Evolutionary conservation across 139 green algal genomes (phyloP), one percentile per base, ranked within the genome.

Genomic region (Chlamydomonas applanata): DNA sequence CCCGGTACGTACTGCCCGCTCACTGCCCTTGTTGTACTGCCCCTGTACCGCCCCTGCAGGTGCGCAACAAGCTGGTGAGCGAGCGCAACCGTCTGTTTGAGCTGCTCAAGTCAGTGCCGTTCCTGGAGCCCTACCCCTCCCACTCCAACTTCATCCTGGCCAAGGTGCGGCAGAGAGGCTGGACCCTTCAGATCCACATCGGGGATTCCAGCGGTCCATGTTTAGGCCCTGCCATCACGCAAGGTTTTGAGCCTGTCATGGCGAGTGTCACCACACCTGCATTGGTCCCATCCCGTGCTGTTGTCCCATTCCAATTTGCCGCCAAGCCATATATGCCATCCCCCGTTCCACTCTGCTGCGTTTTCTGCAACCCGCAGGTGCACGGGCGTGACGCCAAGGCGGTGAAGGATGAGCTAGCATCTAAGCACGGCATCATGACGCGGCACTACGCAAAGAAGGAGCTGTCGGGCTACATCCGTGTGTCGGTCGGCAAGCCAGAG

Each of bases 131-230:
- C 25, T 97, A 93, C 83, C 93, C 92, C 32, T 97, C 90, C 17
- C 71, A 93, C 25, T 89, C 94, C 63, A 99, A 99, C 89, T 99
- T 99, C 73, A 88, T 99, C 13, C 86, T 99, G 1, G 97, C 91
- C 81, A 95, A 93, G 76, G 93, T 96, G 22, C 33, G 54, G n/a
- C n/a, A n/a, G n/a, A n/a, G n/a, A n/a, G n/a, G n/a, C n/a, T n/a
- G n/a, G n/a, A n/a, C n/a, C n/a, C n/a, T n/a, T n/a, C n/a, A n/a
- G n/a, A n/a, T n/a, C n/a, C n/a, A n/a, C n/a, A n/a, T n/a, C n/a
- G n/a, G n/a, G n/a, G n/a, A n/a, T n/a, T n/a, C n/a, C n/a, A n/a
- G n/a, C n/a, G n/a, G n/a, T n/a, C n/a, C n/a, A n/a, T n/a, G n/a
- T n/a, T n/a, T n/a, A n/a, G n/a, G n/a, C n/a, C n/a, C n/a, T n/a